Percentiles rank a stretch among this genome's conserved stretches.
Conservation (phyloP, 768 basidiomycete genomes). For the Paxillus ammoniavirescens region DNA sequence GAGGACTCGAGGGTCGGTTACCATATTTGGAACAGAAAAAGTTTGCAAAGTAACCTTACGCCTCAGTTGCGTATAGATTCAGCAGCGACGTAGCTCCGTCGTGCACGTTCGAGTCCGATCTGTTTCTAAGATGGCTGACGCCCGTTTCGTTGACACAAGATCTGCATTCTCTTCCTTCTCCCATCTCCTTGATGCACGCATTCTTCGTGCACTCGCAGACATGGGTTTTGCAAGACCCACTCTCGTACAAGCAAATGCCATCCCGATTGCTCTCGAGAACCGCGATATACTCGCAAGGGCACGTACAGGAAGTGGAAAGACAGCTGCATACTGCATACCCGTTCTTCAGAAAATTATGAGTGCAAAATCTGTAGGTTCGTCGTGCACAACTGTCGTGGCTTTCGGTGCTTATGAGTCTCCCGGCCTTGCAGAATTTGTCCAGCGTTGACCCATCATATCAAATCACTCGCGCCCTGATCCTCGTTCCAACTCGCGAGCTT, state of each 20-base stretch:
- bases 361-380: conserved; percentile 67
- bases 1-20: too few relatives aligned
- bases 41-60: too few relatives aligned
- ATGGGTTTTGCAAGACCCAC: conserved; percentile 90
- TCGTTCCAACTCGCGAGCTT: conserved; percentile 91
- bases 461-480: conserved; percentile 70
- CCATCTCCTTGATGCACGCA: conserved; percentile 76
- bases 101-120: too few relatives aligned
- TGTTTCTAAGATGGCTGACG: conserved; percentile 40
- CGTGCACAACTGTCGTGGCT: not conserved
- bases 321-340: conserved; percentile 92
- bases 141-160: conserved; percentile 46
- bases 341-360: conserved; percentile 84
- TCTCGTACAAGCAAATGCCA: conserved; percentile 86
- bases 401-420: not conserved
- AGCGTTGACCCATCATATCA: conserved; percentile 42
- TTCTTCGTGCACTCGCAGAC: conserved; percentile 88
- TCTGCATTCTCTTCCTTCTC: conserved; percentile 62
- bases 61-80: too few relatives aligned
- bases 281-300: conserved; percentile 92
- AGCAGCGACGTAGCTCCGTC: too few relatives aligned
- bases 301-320: conserved; percentile 96
- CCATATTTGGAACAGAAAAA: too few relatives aligned
- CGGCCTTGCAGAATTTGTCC: conserved; percentile 31
- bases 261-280: conserved; percentile 88